phyloP scores from a whole-genome alignment of 2,329 filamentous ascomycete genomes.

The Talaromyces sp. region DNA sequence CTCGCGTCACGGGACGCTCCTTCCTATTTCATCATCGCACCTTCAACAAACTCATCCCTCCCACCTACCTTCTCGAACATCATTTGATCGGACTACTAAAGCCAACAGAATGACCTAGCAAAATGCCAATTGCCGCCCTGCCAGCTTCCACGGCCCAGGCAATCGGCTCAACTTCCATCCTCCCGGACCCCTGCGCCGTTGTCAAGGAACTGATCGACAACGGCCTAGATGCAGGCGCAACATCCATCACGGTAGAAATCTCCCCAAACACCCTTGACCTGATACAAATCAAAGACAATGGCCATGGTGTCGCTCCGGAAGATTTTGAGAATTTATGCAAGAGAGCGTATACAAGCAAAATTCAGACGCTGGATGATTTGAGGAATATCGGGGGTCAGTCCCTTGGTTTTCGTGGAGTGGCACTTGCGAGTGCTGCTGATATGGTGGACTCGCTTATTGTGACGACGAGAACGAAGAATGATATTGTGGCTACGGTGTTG shows the following conservation, averaged over 20 bases:
- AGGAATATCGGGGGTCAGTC: conserved; percentile 53
- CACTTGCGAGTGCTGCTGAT: conserved; percentile 60
- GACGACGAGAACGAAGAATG: conserved; percentile 57
- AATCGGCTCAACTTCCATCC: conserved; percentile 56
- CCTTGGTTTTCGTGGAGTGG: conserved; percentile 64
- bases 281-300: conserved; percentile 64
- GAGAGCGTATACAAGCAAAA: conserved; percentile 63
- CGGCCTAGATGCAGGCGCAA: conserved; percentile 61
- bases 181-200: conserved; percentile 55
- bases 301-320: conserved; percentile 56
- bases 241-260: conserved; percentile 57
- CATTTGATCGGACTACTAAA: background rate
- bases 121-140: conserved; percentile 48
- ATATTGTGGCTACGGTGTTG: conserved; percentile 52
- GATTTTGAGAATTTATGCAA: conserved; percentile 57
- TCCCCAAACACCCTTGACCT: conserved; percentile 57
- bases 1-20: conserved; percentile 8
- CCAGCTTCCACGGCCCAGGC: conserved; percentile 45
- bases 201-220: conserved; percentile 67
- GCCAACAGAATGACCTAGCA: conserved; percentile 13
- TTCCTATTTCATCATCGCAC: conserved; percentile 2
- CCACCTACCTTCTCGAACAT: background rate
- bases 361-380: conserved; percentile 56
- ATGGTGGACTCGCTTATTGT: conserved; percentile 53
- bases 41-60: background rate